Evolutionary conservation across 1,284 basidiomycete species (phyloP), one percentile per base, ranked within the genome.

Genomic region (Puccinia novopanici): DNA sequence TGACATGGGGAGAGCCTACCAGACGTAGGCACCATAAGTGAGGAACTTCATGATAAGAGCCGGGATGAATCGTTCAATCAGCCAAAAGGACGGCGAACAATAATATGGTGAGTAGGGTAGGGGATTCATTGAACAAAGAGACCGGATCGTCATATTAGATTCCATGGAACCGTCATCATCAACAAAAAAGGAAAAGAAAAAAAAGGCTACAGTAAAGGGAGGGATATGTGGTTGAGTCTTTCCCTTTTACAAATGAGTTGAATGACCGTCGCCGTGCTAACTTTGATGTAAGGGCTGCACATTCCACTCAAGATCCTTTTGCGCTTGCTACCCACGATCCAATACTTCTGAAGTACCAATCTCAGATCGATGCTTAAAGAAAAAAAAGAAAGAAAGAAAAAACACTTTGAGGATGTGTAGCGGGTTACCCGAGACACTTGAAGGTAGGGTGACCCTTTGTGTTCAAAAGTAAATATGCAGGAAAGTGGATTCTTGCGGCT

Each of bases 11-110:
- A 73, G 24, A 48, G 34, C 57, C 37, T 75, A 75, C 74, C 74
- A 75, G 4, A 75, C 74, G 61, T 75, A 75, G 13, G 74, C 74
- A 34, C 74, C 74, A 63, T 75, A 75, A 6, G 74, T 63, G 59
- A 75, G 50, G 48, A 75, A 75, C 74, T 65, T 75, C 74, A 75
- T 75, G 27, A 50, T 68, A 24, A 3, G 12, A 63, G 40, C 40
- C 59, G 59, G 22, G 59, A 40, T 63, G 59, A 5, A 63, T 63
- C 59, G 22, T 30, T 63, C 19, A 40, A 63, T 63, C 59, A 63
- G 34, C 30, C 2, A 40, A 19, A 63, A 40, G 12, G n/a, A 22
- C 17, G 59, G 30, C 34, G 30, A 4, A 12, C 10, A 63, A 63
- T 37, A 13, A 27, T 34, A 52, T 4, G 50, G 50, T 52, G 50